A percentile compares a stretch with the other conserved stretches of the same genome.
Conservation (phyloP, 495 filamentous ascomycete genomes). For the Chaetomidium leptoderma region DNA sequence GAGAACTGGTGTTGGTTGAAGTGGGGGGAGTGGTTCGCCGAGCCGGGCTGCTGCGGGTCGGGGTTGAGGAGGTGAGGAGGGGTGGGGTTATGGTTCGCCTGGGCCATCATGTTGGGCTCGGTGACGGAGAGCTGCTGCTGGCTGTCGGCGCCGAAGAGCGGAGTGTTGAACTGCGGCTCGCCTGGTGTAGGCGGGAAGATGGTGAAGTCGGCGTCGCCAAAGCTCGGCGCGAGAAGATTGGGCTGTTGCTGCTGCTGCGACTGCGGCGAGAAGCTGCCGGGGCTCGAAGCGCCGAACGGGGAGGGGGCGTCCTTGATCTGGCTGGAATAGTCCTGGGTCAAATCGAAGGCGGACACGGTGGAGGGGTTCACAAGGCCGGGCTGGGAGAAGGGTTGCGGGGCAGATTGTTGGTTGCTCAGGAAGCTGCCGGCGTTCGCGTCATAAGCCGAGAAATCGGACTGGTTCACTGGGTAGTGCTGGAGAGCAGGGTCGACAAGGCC, state of each 20-base stretch:
- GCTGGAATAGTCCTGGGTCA: constrained; percentile 39
- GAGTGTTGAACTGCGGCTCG: constrained; percentile 45
- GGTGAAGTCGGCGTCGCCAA: constrained; percentile 50
- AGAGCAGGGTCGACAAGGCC: constrained; percentile 40
- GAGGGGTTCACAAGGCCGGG: constrained; percentile 33
- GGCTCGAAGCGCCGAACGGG: constrained; percentile 28
- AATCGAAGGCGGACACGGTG: constrained; percentile 34
- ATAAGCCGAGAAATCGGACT: constrained; percentile 38
- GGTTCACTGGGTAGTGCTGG: constrained; percentile 32
- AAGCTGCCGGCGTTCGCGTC: constrained; percentile 34
- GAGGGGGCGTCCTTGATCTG: constrained; percentile 34
- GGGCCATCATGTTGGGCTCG: constrained; percentile 65
- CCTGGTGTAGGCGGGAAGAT: constrained; percentile 44
- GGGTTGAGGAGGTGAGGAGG: constrained; percentile 68
- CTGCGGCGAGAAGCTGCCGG: constrained; percentile 21
- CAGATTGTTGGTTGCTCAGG: constrained; percentile 40
- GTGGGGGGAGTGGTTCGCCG: constrained; percentile 52
- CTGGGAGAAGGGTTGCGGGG: constrained; percentile 35
- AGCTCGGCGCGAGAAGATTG: constrained; percentile 39
- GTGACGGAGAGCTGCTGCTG: constrained; percentile 55
- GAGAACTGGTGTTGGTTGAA: constrained; percentile 56
- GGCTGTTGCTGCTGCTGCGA: constrained; percentile 25
- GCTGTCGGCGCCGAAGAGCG: constrained; percentile 45
- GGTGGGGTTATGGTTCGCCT: constrained; percentile 54
- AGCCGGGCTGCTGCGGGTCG: constrained; percentile 52